Percentiles rank a stretch among this genome's conserved stretches.
Evolutionary conservation across 2,329 filamentous ascomycete genomes (phyloP).

Genomic region (Blastomyces percursus): DNA sequence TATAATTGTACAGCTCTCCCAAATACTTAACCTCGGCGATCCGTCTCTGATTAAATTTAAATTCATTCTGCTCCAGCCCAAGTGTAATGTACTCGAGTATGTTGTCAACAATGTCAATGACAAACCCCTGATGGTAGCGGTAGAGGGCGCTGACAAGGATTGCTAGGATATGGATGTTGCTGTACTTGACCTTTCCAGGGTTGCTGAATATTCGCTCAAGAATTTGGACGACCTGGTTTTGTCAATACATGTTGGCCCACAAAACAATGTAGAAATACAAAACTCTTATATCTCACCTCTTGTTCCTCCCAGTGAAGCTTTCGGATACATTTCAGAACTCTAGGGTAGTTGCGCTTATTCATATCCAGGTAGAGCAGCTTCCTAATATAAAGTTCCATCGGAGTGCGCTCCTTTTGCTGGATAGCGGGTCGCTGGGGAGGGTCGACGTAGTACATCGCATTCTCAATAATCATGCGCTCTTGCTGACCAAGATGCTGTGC

Average conservation of each 20-base stretch:
- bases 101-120: conserved; percentile 83
- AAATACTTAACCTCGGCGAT: conserved; percentile 95
- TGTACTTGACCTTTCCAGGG: conserved; percentile 94
- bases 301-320: conserved; percentile 95
- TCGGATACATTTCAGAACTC: conserved; percentile 84
- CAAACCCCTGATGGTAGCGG: conserved; percentile 83
- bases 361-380: conserved; percentile 90
- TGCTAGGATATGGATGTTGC: conserved; percentile 86
- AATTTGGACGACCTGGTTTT: conserved; percentile 52
- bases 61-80: conserved; percentile 90
- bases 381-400: conserved; percentile 82
- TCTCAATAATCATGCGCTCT: conserved; percentile 96
- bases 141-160: conserved; percentile 82
- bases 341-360: conserved; percentile 87
- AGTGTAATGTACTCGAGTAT: conserved; percentile 77
- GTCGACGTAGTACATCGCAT: conserved; percentile 95
- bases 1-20: conserved; percentile 93
- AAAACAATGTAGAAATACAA: conserved; percentile 6
- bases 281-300: conserved; percentile 44
- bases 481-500: conserved; percentile 92
- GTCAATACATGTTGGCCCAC: background rate
- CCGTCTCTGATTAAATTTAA: conserved; percentile 90
- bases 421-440: conserved; percentile 89
- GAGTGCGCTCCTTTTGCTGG: conserved; percentile 89
- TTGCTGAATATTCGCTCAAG: conserved; percentile 90